Evolutionary conservation across 2,329 filamentous ascomycete species (phyloP).

Genomic region (Microascus cirrosus): DNA sequence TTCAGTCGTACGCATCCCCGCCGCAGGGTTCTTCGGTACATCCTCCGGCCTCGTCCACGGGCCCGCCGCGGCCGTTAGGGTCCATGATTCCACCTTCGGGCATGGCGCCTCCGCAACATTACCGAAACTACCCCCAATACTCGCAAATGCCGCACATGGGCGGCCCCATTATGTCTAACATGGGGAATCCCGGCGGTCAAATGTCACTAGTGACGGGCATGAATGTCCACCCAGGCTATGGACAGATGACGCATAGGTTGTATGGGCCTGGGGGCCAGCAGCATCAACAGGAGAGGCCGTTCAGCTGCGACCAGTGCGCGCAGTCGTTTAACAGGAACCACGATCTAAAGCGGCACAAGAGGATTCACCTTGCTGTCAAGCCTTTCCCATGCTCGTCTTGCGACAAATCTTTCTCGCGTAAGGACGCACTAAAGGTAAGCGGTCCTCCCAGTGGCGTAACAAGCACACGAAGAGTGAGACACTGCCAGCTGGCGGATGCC

Average conservation of each 20-base stretch:
- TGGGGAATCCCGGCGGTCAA: conserved; percentile 60
- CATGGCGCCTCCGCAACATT: conserved; percentile 39
- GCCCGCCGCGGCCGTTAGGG: conserved; percentile 18
- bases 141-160: conserved; percentile 10
- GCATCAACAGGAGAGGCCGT: conserved; percentile 62
- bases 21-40: conserved; percentile 1
- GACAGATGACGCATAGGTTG: conserved; percentile 42
- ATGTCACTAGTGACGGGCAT: conserved; percentile 55
- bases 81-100: conserved; percentile 8
- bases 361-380: conserved; percentile 91
- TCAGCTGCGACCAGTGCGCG: conserved; percentile 85
- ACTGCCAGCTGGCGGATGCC: background rate
- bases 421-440: conserved; percentile 89
- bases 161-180: conserved; percentile 65
- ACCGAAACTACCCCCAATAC: conserved; percentile 30
- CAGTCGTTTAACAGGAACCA: conserved; percentile 96
- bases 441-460: background rate
- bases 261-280: conserved; percentile 35
- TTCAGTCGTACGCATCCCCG: conserved; percentile 3
- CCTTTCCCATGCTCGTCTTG: conserved; percentile 87
- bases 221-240: conserved; percentile 26
- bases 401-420: conserved; percentile 93
- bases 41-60: conserved; percentile 14
- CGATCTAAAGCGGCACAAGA: conserved; percentile 89
- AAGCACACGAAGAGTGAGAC: background rate